A percentile compares a stretch with the other conserved stretches of the same genome.
These are phyloP conservation scores for Agaricus subrufescens DNA, from an alignment of 768 basidiomycete genomes.

Conservation along the genomic window DNA sequence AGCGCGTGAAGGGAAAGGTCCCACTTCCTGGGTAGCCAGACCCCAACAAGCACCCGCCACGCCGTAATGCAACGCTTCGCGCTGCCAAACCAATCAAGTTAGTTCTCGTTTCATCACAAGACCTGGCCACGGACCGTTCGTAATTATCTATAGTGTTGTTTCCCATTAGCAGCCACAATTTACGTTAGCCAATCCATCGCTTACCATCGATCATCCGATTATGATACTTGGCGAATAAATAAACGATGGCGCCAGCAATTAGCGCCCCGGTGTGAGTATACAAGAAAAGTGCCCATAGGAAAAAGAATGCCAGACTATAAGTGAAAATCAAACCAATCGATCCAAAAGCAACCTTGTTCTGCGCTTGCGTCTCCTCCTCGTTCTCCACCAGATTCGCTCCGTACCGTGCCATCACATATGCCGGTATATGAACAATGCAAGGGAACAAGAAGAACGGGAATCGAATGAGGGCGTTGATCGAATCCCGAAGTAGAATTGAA, in stretches of 20 bases:
- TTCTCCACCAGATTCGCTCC: slow-evolving; percentile 74
- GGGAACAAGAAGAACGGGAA: slow-evolving; percentile 91
- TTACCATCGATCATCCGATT: slow-evolving; percentile 79
- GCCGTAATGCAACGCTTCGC: slow-evolving; percentile 84
- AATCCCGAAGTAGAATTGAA: slow-evolving; percentile 72
- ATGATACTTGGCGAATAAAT: slow-evolving; percentile 82
- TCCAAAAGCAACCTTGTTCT: slow-evolving; percentile 94
- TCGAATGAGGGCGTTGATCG: slow-evolving; percentile 60
- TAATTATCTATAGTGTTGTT: slow-evolving; percentile 55
- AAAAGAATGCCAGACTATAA: slow-evolving; percentile 82
- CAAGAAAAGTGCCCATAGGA: slow-evolving; percentile 80
- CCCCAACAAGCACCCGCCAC: slow-evolving; percentile 95
- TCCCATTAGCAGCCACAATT: slow-evolving; percentile 5
- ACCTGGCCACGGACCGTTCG: slow-evolving; percentile 51
- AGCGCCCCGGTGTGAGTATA: slow-evolving; percentile 72
- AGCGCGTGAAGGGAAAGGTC: slow-evolving; percentile 76
- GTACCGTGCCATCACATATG: slow-evolving; percentile 75
- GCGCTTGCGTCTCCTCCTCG: slow-evolving; percentile 93
- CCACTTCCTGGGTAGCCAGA: slow-evolving; percentile 85
- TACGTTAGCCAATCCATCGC: slow-evolving; percentile 19
- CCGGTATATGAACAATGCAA: slow-evolving; percentile 76
- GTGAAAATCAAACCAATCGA: slow-evolving; percentile 67
- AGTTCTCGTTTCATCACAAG: background rate
- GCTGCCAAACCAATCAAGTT: slow-evolving; percentile 34
- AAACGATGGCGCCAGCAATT: slow-evolving; percentile 63